Conservation (phyloP, 2,329 filamentous ascomycete species). For the Chrysosporium queenslandicum region DNA sequence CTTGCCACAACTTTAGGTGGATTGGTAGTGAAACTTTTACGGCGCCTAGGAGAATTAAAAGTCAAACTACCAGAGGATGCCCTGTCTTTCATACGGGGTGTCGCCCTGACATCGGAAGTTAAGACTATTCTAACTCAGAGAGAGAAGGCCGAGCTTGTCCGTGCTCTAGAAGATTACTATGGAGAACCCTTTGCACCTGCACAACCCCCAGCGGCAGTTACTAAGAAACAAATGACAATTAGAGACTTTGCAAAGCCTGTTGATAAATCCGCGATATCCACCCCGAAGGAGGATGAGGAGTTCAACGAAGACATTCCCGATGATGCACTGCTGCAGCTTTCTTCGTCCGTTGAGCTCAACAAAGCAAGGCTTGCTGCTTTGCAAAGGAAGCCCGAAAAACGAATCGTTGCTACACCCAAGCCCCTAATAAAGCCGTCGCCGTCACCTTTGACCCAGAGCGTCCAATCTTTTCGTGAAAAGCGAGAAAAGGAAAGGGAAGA, state of each 20-base stretch:
- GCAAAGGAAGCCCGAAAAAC: constrained; percentile 18
- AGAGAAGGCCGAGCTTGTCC: constrained; percentile 72
- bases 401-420: constrained; percentile 13
- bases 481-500: constrained; percentile 67
- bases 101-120: constrained; percentile 46
- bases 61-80: constrained; percentile 59
- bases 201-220: constrained; percentile 26
- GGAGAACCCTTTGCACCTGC: constrained; percentile 37
- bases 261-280: constrained; percentile 29
- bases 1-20: constrained; percentile 72
- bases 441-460: constrained; percentile 16
- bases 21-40: constrained; percentile 73
- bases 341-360: constrained; percentile 35
- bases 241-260: constrained; percentile 32
- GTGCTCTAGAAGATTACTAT: constrained; percentile 47
- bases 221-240: constrained; percentile 38
- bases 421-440: constrained; percentile 20
- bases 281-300: constrained; percentile 30
- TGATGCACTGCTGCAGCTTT: constrained; percentile 33
- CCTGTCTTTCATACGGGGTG: constrained; percentile 49
- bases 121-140: constrained; percentile 71
- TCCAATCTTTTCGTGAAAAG: constrained; percentile 57
- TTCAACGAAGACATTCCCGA: constrained; percentile 38
- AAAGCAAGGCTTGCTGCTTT: constrained; percentile 23
- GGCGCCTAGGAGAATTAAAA: constrained; percentile 64